phyloP scores from a whole-genome alignment of 306 rosid species.

The Cucurbita pepo region DNA sequence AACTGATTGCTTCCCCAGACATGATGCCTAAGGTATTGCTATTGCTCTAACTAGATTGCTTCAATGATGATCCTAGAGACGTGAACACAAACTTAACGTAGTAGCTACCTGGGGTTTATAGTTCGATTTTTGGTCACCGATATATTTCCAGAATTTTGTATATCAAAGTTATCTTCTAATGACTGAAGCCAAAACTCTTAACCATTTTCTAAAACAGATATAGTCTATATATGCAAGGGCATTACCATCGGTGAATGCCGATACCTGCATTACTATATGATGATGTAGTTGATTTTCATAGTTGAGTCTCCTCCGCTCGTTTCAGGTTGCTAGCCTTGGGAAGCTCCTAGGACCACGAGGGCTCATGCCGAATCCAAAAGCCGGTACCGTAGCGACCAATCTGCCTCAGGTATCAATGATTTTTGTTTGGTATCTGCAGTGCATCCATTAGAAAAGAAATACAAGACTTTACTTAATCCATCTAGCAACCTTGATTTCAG shows the following conservation, averaged over 20 bases:
- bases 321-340: slow-evolving; percentile 89
- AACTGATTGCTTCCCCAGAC: slow-evolving; percentile 96
- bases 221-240: too few species aligned
- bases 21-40: slow-evolving; percentile 97
- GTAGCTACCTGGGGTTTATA: too few species aligned
- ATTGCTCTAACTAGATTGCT: background rate
- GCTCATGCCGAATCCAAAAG: slow-evolving; percentile 99
- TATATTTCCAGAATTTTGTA: too few species aligned
- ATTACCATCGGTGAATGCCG: background rate
- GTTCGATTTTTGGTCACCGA: too few species aligned
- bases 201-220: background rate
- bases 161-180: background rate
- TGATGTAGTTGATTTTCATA: slow-evolving; percentile 1
- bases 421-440: background rate
- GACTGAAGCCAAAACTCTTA: background rate
- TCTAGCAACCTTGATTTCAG: slow-evolving; percentile 17
- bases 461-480: background rate
- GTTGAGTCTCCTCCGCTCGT: slow-evolving; percentile 9
- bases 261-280: background rate
- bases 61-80: background rate
- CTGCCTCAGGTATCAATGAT: slow-evolving; percentile 55
- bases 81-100: too few species aligned
- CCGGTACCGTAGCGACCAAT: slow-evolving; percentile 86
- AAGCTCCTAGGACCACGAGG: slow-evolving; percentile 98
- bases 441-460: background rate